Evolutionary conservation across 345 rosid species (phyloP).

Genomic region (Tarenaya hassleriana): DNA sequence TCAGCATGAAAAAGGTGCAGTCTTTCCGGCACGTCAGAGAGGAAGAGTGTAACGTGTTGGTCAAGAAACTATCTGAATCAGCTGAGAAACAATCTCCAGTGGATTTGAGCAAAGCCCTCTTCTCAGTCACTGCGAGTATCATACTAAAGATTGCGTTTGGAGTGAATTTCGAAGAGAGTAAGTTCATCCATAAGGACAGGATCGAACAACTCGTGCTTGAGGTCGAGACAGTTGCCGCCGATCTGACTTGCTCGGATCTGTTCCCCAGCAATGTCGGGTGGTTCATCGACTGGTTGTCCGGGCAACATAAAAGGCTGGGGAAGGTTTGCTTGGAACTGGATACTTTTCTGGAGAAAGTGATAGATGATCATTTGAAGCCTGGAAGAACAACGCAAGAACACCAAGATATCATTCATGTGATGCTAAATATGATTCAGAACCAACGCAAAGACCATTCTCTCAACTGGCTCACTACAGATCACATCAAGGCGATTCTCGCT

Average conservation of each 20-base stretch:
- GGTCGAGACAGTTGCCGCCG: conserved; percentile 18
- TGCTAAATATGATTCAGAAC: conserved; percentile 27
- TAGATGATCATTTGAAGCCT: conserved; percentile 39
- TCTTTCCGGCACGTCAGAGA: too few relatives aligned
- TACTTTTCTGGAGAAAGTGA: conserved; percentile 28
- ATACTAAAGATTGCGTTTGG: conserved; percentile 33
- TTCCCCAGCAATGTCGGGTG: conserved; percentile 37
- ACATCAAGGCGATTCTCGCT: conserved; percentile 28
- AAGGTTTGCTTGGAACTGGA: conserved; percentile 31
- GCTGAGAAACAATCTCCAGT: conserved; percentile 18
- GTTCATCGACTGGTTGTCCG: conserved; percentile 33
- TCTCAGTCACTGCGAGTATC: conserved; percentile 27
- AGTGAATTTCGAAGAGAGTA: conserved; percentile 27
- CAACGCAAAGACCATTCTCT: conserved; percentile 6
- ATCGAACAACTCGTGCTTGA: conserved; percentile 37
- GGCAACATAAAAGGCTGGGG: conserved; percentile 28
- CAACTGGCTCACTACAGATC: conserved; percentile 23
- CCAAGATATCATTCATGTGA: conserved; percentile 38
- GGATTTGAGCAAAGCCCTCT: conserved; percentile 25
- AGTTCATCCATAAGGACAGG: conserved; percentile 26
- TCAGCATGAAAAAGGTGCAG: too few relatives aligned
- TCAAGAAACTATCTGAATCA: too few relatives aligned
- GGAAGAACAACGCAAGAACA: conserved; percentile 13
- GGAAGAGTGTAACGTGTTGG: too few relatives aligned
- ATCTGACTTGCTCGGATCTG: conserved; percentile 30